Evolutionary conservation across 306 rosid genomes (phyloP).

Genomic region (Trifolium fragiferum): DNA sequence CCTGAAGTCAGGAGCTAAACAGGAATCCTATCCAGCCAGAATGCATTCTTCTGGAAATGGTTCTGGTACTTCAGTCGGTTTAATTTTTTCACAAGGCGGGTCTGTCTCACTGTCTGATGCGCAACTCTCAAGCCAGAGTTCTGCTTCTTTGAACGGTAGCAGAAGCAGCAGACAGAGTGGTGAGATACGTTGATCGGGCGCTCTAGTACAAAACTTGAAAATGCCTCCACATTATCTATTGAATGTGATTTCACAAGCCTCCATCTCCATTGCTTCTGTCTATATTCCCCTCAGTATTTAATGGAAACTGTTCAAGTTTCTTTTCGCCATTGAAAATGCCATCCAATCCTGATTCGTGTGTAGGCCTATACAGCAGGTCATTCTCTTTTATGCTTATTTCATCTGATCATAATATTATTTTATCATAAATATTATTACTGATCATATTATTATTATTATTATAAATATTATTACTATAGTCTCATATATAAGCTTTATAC

Average conservation of each 20-base stretch:
- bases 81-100: slow-evolving; percentile 72
- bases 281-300: slow-evolving; percentile 34
- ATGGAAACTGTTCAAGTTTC: slow-evolving; percentile 22
- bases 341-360: slow-evolving; percentile 35
- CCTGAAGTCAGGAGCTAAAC: slow-evolving; percentile 50
- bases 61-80: slow-evolving; percentile 60
- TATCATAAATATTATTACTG: too few species aligned
- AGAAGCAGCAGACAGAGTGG: slow-evolving; percentile 69
- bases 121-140: slow-evolving; percentile 65
- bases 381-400: slow-evolving; percentile 42
- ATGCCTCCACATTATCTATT: neutral
- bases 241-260: slow-evolving; percentile 36
- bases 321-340: slow-evolving; percentile 40
- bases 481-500: neutral
- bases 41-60: slow-evolving; percentile 66
- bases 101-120: slow-evolving; percentile 64
- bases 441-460: too few species aligned
- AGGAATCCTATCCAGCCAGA: slow-evolving; percentile 61
- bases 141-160: slow-evolving; percentile 59
- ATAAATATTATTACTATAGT: neutral
- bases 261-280: slow-evolving; percentile 47
- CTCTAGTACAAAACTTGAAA: slow-evolving; percentile 9
- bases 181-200: slow-evolving; percentile 45
- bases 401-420: neutral
- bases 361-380: slow-evolving; percentile 42